Conservation (phyloP, 129 eudicot genomes). For the Pittosporum tobira region DNA sequence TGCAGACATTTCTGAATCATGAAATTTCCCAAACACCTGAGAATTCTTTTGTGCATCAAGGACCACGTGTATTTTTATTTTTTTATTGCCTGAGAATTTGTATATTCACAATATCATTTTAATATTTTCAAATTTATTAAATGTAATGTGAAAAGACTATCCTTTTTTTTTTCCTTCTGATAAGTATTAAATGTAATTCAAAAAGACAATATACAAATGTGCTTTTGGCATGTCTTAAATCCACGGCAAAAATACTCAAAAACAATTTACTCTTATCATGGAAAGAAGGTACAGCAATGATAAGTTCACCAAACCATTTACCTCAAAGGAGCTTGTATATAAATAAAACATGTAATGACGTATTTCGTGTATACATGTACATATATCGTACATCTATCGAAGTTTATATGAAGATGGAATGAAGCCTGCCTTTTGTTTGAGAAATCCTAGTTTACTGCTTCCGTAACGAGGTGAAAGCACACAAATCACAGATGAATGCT, state of each 20-base stretch:
- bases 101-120: too few species aligned
- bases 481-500: constrained; percentile 17
- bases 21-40: too few species aligned
- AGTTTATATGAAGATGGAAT: too few species aligned
- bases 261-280: too few species aligned
- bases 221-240: background rate
- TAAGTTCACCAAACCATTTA: background rate
- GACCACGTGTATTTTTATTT: too few species aligned
- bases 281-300: too few species aligned
- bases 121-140: too few species aligned
- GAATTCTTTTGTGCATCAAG: background rate
- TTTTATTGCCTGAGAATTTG: too few species aligned
- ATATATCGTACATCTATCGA: too few species aligned
- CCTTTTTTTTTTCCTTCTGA: too few species aligned
- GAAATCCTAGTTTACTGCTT: background rate
- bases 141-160: too few species aligned
- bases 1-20: background rate
- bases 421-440: constrained; percentile 1
- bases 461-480: constrained; percentile 11
- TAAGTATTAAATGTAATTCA: too few species aligned
- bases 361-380: background rate
- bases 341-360: background rate
- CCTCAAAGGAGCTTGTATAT: background rate
- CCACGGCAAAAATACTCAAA: background rate
- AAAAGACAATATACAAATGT: background rate